phyloP scores from a whole-genome alignment of 139 green algal species.

The Deuterostichococcus epilithicus region DNA sequence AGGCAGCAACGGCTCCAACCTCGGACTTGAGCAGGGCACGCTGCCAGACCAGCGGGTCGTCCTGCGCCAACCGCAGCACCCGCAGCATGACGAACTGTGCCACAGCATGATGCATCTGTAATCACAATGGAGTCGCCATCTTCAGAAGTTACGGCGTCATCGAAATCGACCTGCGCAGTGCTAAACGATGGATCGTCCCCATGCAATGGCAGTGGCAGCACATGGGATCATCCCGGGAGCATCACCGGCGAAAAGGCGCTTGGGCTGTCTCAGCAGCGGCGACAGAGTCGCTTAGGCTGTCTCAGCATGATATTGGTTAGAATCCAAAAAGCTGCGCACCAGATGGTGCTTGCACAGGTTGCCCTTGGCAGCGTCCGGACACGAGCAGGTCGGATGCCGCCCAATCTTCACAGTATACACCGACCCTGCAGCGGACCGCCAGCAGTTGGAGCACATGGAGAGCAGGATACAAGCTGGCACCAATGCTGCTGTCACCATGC shows the following conservation, averaged over 20 bases:
- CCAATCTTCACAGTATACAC: constrained; percentile 52
- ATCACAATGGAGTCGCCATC: too few species aligned
- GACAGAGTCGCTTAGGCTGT: too few species aligned
- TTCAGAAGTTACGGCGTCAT: too few species aligned
- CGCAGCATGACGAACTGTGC: constrained; percentile 57
- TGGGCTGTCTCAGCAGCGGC: too few species aligned
- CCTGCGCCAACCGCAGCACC: constrained; percentile 38
- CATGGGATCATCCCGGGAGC: too few species aligned
- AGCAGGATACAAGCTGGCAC: neutral
- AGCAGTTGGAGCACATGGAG: too few species aligned
- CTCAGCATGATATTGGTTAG: neutral
- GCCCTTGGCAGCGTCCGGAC: constrained; percentile 51
- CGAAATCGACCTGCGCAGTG: too few species aligned
- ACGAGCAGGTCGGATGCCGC: constrained; percentile 50
- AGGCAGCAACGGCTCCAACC: constrained; percentile 4
- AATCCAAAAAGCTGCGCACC: neutral
- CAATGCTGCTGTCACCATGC: neutral
- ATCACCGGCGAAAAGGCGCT: too few species aligned
- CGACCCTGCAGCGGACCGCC: neutral
- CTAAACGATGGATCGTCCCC: too few species aligned
- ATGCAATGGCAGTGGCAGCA: too few species aligned
- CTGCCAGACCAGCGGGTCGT: constrained; percentile 66
- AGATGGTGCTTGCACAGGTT: constrained; percentile 77
- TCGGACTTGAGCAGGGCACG: constrained; percentile 32
- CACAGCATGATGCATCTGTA: too few species aligned